Base-by-base conservation (phyloP, 768 basidiomycete genomes). In the Psilocybe cyanescens region DNA sequence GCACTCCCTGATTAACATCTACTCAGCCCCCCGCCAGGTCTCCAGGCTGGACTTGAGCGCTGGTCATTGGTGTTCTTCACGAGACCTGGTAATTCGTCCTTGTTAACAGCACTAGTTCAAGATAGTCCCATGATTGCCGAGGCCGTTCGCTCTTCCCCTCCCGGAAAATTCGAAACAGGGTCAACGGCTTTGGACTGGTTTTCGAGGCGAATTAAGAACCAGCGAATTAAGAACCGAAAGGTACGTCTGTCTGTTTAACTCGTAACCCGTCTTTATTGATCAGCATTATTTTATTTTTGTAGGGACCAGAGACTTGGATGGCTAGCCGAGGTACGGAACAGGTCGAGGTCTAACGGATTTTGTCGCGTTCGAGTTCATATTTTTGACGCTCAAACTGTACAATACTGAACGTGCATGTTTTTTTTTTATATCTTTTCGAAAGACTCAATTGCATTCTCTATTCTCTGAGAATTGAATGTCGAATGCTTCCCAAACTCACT, bases 11-110 rank as follows among this genome's bases (percentile, higher is more conserved):
- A 30, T 46, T 24, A 17, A 37, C 8, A 8, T 29, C 17, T 37
- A 45, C 12, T 5, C 31, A 86, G 84, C 0, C 82, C 87, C 8
- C 85, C 90, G 0, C 89, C 89, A 0, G 83, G 85, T 6, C 63
- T 71, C 3, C 90, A 92, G 70, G 74, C 74, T 1, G 69, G 76
- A 6, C 70, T 78, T 31, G 83, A 83, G 35, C 79, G 89, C 8
- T 90, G 86, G 83, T 91, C 89, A 4, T 73, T 90, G 9, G 88
- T 88, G 0, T 91, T 83, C 72, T 90, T 91, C 74, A 85, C 82
- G 0, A 79, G 90, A 19, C 88, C 88, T 0, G 83, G 82, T 6
- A 81, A 88, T 68, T 76, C 78, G 1, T 74, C 81, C 39, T 59
- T 79, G 1, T 81, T 90, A 7, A 79, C 78, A 7, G 81, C 88